A percentile compares a stretch with the other conserved stretches of the same genome.
Evolutionary conservation across 306 rosid genomes (phyloP).

Genomic region (Argentina anserina): DNA sequence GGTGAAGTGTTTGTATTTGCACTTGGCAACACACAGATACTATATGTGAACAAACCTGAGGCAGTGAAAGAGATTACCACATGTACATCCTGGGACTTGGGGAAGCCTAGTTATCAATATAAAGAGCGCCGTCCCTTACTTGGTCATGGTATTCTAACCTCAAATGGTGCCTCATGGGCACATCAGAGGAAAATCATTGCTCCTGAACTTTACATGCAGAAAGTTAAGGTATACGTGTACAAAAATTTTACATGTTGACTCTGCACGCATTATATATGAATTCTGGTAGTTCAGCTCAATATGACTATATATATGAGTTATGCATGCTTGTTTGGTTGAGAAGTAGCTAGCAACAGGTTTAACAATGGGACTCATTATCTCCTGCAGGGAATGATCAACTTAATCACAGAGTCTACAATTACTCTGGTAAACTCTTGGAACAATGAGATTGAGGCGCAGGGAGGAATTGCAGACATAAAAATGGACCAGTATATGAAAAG

Average conservation of each 20-base stretch:
- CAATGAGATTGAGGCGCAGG: neutral
- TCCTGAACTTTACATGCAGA: conserved; percentile 45
- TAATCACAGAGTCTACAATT: conserved; percentile 14
- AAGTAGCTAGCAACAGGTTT: neutral
- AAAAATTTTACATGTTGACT: neutral
- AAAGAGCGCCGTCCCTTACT: conserved; percentile 37
- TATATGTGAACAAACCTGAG: conserved; percentile 30
- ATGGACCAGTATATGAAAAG: conserved; percentile 2
- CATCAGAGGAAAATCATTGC: conserved; percentile 43
- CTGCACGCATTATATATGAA: neutral
- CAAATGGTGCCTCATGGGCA: conserved; percentile 41
- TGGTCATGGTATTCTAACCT: conserved; percentile 42
- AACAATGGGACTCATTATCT: neutral
- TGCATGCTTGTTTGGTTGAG: neutral
- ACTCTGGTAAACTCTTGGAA: neutral
- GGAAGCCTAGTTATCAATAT: conserved; percentile 33
- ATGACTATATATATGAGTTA: too few species aligned
- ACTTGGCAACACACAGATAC: conserved; percentile 37
- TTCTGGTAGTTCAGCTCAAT: neutral
- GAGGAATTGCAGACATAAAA: conserved; percentile 12
- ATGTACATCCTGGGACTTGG: conserved; percentile 42
- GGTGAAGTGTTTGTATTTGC: conserved; percentile 37
- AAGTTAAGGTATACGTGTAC: conserved; percentile 58
- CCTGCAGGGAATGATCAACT: conserved; percentile 12
- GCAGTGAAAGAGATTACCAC: conserved; percentile 32